Conservation (phyloP, 106 monocot genomes). For the Iris macrosiphon region DNA sequence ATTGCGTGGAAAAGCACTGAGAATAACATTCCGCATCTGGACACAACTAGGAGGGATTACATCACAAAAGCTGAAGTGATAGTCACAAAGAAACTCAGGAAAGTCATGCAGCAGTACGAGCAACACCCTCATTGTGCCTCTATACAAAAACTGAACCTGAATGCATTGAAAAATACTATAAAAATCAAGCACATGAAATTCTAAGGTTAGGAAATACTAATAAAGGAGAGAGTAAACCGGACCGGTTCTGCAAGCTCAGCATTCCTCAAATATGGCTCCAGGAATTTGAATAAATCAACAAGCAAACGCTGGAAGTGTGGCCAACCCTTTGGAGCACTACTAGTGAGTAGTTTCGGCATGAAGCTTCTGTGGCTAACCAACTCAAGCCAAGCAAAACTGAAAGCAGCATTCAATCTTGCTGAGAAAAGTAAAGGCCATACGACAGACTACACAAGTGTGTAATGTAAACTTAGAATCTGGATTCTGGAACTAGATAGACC, state of each 20-base stretch:
- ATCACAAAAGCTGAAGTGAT: conserved; percentile 98
- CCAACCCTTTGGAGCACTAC: conserved; percentile 80
- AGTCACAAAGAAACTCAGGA: conserved; percentile 94
- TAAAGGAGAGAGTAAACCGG: conserved; percentile 2
- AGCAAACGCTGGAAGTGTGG: conserved; percentile 85
- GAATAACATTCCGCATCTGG: conserved; percentile 96
- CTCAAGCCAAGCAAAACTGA: conserved; percentile 98
- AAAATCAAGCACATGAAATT: too few relatives aligned
- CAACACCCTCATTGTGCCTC: conserved; percentile 82
- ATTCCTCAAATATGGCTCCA: conserved; percentile 91
- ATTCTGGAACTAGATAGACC: too few relatives aligned
- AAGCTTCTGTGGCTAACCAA: conserved; percentile 89
- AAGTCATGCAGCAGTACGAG: conserved; percentile 95
- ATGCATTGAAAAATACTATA: not conserved
- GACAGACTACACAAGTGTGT: too few relatives aligned
- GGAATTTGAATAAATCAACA: conserved; percentile 87
- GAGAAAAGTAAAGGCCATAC: not conserved
- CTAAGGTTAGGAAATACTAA: not conserved
- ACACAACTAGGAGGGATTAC: conserved; percentile 94
- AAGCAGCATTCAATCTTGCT: not conserved
- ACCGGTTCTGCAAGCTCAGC: conserved; percentile 83
- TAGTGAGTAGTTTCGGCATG: conserved; percentile 80
- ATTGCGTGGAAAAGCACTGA: conserved; percentile 93
- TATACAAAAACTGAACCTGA: conserved; percentile 80
- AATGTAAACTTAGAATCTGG: too few relatives aligned